Base-by-base conservation (phyloP, 768 basidiomycete genomes). In the Lentinula sp. region DNA sequence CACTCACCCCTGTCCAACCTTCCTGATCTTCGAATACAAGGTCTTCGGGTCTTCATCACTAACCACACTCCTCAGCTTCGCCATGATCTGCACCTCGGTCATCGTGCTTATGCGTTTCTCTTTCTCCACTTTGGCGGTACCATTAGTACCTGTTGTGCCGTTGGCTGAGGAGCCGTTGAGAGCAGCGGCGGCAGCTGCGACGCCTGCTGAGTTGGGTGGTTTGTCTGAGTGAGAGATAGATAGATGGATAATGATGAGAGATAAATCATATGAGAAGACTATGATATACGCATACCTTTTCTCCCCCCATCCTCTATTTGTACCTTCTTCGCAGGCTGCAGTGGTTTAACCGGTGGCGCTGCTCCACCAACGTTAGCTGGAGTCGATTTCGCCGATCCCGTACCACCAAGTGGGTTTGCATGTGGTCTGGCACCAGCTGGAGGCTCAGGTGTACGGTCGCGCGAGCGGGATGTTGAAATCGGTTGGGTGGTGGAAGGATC, bases 21-120 rank as follows among this genome's bases (percentile, higher is more conserved):
- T 99, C 80, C 93, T 95, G 73, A 98, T 97, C 81, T 97, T 98
- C 67, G 89, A 91, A 74, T 98, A 99, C 18, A 96, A 71, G 66
- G 80, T 68, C 75, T 91, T 94, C 23, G 96, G 96, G 71, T 98
- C 96, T 20, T 93, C 88, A 46, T 83, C 77, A 46, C 82, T 86
- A 51, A 98, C 95, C 0, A 98, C 95, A 64, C 86, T 85, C 65
- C 93, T 80, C 66, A 99, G 78, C 76, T 96, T 97, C 71, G 95
- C 93, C 95, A 98, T 97, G 67, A 98, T 95, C 77, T 99, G 96
- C 53, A 88, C 90, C 75, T 99, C 96, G 54, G 90, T 91, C 92
- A 99, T 93, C 42, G 94, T 91, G 65, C 92, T 95, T 67, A 98
- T 96, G 63, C 96, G 82, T 75, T 93, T 90, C 73, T 95, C 86